A percentile compares a stretch with the other conserved stretches of the same genome.
phyloP scores from a whole-genome alignment of 2,329 filamentous ascomycete genomes.

The Capronia americana region DNA sequence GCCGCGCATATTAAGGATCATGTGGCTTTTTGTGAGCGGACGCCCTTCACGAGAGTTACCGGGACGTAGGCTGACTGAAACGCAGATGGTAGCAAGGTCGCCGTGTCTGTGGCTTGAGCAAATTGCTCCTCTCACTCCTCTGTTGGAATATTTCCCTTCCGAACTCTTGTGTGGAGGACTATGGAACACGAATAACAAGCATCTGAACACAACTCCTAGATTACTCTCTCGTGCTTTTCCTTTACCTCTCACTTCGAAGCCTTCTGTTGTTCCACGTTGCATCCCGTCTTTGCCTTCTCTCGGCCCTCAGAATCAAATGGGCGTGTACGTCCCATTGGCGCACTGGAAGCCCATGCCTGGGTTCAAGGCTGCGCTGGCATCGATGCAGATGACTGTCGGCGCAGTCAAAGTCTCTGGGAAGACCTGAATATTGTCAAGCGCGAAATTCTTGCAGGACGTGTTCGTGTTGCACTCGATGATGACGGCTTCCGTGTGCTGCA shows the following conservation, averaged over 20 bases:
- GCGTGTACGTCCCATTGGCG: constrained; percentile 45
- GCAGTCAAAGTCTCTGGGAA: constrained; percentile 44
- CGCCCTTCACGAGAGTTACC: background rate
- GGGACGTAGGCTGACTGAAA: background rate
- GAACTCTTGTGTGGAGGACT: background rate
- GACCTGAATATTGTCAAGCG: constrained; percentile 44
- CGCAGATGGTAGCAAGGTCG: constrained; percentile 24
- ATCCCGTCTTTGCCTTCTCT: background rate
- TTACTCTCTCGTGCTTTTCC: background rate
- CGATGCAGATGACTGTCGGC: constrained; percentile 46
- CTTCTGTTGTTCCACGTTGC: background rate
- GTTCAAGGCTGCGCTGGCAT: constrained; percentile 46
- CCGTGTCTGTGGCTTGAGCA: constrained; percentile 25
- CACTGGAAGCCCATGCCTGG: constrained; percentile 47
- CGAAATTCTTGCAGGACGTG: constrained; percentile 48
- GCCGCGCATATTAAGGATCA: constrained; percentile 60
- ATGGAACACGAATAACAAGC: background rate
- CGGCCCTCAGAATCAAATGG: constrained; percentile 7
- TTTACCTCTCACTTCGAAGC: background rate
- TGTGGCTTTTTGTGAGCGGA: constrained; percentile 63
- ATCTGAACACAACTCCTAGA: background rate
- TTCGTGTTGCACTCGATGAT: constrained; percentile 53
- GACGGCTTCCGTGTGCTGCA: constrained; percentile 51
- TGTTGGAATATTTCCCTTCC: background rate
- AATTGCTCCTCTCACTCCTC: background rate